Base-by-base conservation (phyloP, 495 filamentous ascomycete genomes). In the Neurospora terricola region DNA sequence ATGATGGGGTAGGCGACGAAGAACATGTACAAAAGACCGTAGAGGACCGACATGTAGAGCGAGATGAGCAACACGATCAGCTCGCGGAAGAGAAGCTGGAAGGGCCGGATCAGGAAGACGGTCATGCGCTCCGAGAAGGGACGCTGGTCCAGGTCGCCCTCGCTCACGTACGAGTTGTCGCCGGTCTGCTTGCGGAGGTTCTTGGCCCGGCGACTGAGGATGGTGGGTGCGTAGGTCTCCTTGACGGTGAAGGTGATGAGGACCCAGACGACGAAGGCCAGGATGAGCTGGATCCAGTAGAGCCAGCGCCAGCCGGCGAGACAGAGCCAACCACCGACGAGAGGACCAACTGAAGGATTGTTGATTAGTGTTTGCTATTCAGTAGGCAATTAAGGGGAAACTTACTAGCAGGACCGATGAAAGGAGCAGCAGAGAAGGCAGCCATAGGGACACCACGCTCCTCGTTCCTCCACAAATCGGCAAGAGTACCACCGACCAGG, bases 391-490 rank as follows among this genome's bases (percentile, higher is more conserved):
- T 7, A 23, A 27, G 1, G 9, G 21, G 38, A 21, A 74, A 81
- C 82, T 45, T 78, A 79, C 89, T 87, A 7, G 91, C 92, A 59
- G 92, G 92, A 4, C 92, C 92, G 39, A 93, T 84, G 77, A 94
- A 93, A 0, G 92, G 92, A 38, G 91, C 92, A 37, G 92, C 91
- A 37, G 87, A 90, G 81, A 94, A 95, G 38, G 91, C 91, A n/a
- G 92, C 92, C 92, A 95, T 94, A 3, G 92, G 91, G 37, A 94
- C 89, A 77, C 92, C 92, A 43, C 92, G 86, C 77, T 95, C 92
- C 75, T 94, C 92, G n/a, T 88, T 91, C 69, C 81, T 88, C 92
- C 92, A 95, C 11, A 94, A 76, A 80, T 95, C 92, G n/a, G 92
- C 90, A 38, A 95, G 80, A 18, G 91, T 93, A 34, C 92, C 92